Percentiles rank a stretch among this genome's conserved stretches.
Evolutionary conservation across 2,329 filamentous ascomycete genomes (phyloP).

Genomic region (Scytalidium sp.): DNA sequence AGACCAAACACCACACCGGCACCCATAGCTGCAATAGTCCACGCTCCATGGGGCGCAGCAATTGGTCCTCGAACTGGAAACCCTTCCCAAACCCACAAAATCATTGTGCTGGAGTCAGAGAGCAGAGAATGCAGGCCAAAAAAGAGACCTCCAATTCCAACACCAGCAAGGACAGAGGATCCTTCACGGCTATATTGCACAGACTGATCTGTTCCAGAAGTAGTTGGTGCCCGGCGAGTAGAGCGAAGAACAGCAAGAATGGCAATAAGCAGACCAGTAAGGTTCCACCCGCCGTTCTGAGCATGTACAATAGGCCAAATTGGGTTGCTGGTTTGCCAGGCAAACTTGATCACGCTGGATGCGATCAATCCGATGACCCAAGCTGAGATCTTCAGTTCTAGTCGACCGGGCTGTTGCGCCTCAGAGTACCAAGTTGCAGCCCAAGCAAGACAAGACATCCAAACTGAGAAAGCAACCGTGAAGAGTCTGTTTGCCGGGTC

Average conservation of each 20-base stretch:
- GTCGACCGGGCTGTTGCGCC: constrained; percentile 66
- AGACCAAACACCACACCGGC: constrained; percentile 74
- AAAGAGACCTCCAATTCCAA: constrained; percentile 79
- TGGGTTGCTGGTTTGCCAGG: constrained; percentile 91
- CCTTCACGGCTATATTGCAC: constrained; percentile 57
- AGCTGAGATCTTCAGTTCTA: constrained; percentile 79
- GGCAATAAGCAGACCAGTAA: constrained; percentile 72
- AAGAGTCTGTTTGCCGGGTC: constrained; percentile 75
- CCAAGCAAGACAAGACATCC: constrained; percentile 81
- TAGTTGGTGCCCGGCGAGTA: constrained; percentile 60
- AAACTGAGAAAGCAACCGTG: constrained; percentile 75
- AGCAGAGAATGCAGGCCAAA: constrained; percentile 91
- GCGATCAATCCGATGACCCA: constrained; percentile 79
- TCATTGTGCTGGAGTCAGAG: constrained; percentile 98
- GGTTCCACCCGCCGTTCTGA: constrained; percentile 90
- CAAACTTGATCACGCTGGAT: constrained; percentile 88
- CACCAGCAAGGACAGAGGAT: constrained; percentile 67
- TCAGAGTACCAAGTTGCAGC: constrained; percentile 78
- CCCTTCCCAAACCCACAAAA: constrained; percentile 96
- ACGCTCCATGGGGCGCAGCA: constrained; percentile 83
- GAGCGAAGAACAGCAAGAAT: constrained; percentile 73
- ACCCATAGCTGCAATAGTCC: constrained; percentile 85
- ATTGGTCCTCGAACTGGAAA: constrained; percentile 88
- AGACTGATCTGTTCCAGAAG: constrained; percentile 31
- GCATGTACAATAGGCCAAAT: constrained; percentile 94